Evolutionary conservation across 2,329 filamentous ascomycete genomes (phyloP).

Genomic region (Fusarium fracticaudum): DNA sequence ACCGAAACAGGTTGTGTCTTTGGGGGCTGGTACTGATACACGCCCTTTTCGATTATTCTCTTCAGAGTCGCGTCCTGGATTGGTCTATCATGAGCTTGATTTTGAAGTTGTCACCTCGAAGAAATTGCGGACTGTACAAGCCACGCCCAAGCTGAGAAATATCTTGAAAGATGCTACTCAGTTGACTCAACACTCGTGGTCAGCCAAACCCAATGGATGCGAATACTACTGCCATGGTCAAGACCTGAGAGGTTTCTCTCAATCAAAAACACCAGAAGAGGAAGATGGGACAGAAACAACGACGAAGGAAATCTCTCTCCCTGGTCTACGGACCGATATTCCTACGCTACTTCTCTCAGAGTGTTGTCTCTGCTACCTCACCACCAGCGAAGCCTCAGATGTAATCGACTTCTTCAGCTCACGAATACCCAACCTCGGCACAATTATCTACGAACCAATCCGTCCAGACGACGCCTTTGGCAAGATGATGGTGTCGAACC

Average conservation of each 20-base stretch:
- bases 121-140: slow-evolving; percentile 68
- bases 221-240: slow-evolving; percentile 69
- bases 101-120: slow-evolving; percentile 77
- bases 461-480: slow-evolving; percentile 87
- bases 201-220: slow-evolving; percentile 50
- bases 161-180: slow-evolving; percentile 52
- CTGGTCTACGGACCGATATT: slow-evolving; percentile 62
- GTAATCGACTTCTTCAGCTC: slow-evolving; percentile 73
- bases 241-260: slow-evolving; percentile 67
- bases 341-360: slow-evolving; percentile 92
- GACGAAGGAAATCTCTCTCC: slow-evolving; percentile 22
- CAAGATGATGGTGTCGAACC: slow-evolving; percentile 89
- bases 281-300: neutral
- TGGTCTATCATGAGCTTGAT: slow-evolving; percentile 93
- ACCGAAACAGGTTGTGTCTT: slow-evolving; percentile 82
- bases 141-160: slow-evolving; percentile 53
- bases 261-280: neutral
- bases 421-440: slow-evolving; percentile 58
- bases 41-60: slow-evolving; percentile 80
- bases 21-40: slow-evolving; percentile 95
- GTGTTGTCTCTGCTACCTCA: slow-evolving; percentile 93
- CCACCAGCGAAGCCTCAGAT: slow-evolving; percentile 67
- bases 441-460: slow-evolving; percentile 91
- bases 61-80: slow-evolving; percentile 46
- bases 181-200: slow-evolving; percentile 52